These are phyloP conservation scores for Vaccinium corymbosum DNA, from an alignment of 148 eudicot species.

Conservation along the genomic window DNA sequence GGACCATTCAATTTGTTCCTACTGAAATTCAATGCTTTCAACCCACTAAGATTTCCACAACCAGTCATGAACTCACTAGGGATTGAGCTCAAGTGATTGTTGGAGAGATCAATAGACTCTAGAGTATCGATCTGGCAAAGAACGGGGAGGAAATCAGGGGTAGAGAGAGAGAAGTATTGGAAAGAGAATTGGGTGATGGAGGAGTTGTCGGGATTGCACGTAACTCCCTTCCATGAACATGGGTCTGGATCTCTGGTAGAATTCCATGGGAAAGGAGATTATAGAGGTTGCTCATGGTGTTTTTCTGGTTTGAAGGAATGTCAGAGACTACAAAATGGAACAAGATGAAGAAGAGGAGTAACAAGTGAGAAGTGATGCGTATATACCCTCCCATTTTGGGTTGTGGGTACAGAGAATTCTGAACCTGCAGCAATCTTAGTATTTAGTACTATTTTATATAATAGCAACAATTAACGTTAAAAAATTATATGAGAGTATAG, in stretches of 20 bases:
- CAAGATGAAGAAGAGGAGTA: not conserved
- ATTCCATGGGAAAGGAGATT: no score
- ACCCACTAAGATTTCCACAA: slow-evolving; percentile 44
- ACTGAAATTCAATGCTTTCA: slow-evolving; percentile 15
- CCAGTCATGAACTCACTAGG: slow-evolving; percentile 38
- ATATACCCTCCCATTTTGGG: not conserved
- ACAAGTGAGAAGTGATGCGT: not conserved
- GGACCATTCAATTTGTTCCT: no score
- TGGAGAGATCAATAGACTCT: slow-evolving; percentile 58
- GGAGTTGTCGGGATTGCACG: no score
- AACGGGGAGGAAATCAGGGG: slow-evolving; percentile 28
- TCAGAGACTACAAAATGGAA: no score
- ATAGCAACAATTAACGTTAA: no score
- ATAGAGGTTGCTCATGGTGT: no score
- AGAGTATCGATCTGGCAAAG: slow-evolving; percentile 48
- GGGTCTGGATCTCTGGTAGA: no score
- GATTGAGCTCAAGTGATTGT: slow-evolving; percentile 31
- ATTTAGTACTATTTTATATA: no score
- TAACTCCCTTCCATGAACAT: no score
- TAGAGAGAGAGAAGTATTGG: slow-evolving; percentile 19
- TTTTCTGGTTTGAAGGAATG: no score
- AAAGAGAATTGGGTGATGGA: no score
- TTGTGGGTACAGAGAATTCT: not conserved
- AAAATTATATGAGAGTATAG: not conserved
- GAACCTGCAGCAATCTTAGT: no score